These are phyloP conservation scores for Eucalyptus curtisii DNA, from an alignment of 345 rosid genomes.

Conservation along the genomic window DNA sequence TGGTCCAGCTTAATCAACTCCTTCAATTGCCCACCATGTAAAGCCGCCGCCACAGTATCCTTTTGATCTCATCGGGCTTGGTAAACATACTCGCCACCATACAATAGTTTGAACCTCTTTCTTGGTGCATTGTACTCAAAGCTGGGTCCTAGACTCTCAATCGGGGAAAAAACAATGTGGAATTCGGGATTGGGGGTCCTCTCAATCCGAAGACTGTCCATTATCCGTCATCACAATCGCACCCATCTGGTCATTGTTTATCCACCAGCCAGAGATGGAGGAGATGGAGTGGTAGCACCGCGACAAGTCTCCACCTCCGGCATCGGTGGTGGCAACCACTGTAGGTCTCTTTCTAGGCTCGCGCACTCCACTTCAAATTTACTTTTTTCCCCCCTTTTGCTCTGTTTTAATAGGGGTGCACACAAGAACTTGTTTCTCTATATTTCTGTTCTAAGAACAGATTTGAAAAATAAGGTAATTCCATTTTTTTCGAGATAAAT, in stretches of 20 bases:
- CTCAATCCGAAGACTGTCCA: background rate
- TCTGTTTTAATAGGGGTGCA: background rate
- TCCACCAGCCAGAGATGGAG: background rate
- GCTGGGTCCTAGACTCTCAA: background rate
- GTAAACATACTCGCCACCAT: background rate
- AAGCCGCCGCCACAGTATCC: background rate
- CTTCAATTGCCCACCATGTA: background rate
- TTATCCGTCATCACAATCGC: background rate
- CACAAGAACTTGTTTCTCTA: too few species aligned
- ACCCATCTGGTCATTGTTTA: background rate
- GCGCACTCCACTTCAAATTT: background rate
- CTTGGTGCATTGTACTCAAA: background rate
- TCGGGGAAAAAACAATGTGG: background rate
- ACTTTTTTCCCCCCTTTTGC: background rate
- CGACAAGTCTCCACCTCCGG: background rate
- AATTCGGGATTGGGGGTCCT: background rate
- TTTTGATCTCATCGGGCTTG: background rate
- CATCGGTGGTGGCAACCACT: background rate
- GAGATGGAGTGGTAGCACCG: background rate
- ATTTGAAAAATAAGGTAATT: too few species aligned
- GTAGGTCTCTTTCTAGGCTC: background rate
- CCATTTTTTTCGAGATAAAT: too few species aligned
- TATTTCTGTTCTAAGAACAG: too few species aligned
- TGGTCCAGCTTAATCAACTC: background rate
- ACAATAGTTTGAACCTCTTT: background rate